Evolutionary conservation across 1,139 yeast species (phyloP).

Genomic region (Pneumocystis oryctolagi): DNA sequence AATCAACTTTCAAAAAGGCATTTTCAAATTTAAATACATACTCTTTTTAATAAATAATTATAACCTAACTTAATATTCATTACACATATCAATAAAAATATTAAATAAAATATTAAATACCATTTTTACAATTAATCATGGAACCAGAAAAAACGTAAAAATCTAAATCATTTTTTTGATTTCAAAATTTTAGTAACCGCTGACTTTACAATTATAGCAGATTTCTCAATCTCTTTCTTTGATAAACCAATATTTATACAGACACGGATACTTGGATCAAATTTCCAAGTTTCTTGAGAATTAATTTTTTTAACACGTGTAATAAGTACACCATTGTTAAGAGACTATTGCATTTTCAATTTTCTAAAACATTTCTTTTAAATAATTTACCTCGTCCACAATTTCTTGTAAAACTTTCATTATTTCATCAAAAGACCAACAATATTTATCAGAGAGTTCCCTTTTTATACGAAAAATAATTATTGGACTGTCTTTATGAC

Average conservation of each 20-base stretch:
- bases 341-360: constrained; percentile 35
- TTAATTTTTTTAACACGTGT: constrained; percentile 55
- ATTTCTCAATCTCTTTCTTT: constrained; percentile 35
- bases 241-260: constrained; percentile 43
- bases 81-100: background rate
- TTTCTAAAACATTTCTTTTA: constrained; percentile 36
- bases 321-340: constrained; percentile 44
- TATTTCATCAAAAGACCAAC: constrained; percentile 16
- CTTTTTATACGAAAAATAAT: constrained; percentile 36
- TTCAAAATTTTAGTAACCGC: constrained; percentile 14
- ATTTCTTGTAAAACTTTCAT: constrained; percentile 14
- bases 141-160: background rate
- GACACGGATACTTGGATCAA: constrained; percentile 57
- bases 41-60: background rate
- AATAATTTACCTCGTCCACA: constrained; percentile 36
- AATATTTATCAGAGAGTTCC: constrained; percentile 29
- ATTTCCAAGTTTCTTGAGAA: constrained; percentile 63
- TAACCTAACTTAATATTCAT: background rate
- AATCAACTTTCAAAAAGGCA: background rate
- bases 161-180: constrained; percentile 3
- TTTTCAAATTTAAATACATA: background rate
- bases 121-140: background rate
- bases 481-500: constrained; percentile 49
- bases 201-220: constrained; percentile 20
- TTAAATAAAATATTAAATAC: background rate